A percentile compares a stretch with the other conserved stretches of the same genome.
Conservation (phyloP, 2,329 filamentous ascomycete genomes). For the Corinectria fuckeliana region DNA sequence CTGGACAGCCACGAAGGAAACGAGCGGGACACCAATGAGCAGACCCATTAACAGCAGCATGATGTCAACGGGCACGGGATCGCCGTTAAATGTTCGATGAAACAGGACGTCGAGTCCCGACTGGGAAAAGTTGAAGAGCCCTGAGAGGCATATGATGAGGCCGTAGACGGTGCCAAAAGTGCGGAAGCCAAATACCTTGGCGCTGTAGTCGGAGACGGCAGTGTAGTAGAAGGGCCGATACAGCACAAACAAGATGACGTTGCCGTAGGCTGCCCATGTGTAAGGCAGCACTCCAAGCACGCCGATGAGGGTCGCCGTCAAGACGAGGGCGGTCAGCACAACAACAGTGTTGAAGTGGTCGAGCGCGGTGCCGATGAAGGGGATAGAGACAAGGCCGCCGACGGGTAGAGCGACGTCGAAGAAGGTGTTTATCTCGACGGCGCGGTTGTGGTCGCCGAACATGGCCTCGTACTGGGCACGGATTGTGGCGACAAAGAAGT, state of each 20-base stretch:
- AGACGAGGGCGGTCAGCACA: slow-evolving; percentile 74
- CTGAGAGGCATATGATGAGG: slow-evolving; percentile 84
- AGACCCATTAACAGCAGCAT: slow-evolving; percentile 68
- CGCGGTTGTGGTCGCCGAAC: slow-evolving; percentile 65
- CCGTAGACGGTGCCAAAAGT: slow-evolving; percentile 97
- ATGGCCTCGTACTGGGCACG: slow-evolving; percentile 81
- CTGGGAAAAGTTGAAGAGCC: slow-evolving; percentile 84
- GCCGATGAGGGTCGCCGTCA: slow-evolving; percentile 76
- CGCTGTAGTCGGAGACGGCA: slow-evolving; percentile 85
- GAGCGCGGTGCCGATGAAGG: slow-evolving; percentile 82
- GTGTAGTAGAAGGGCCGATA: slow-evolving; percentile 93
- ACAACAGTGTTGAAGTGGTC: slow-evolving; percentile 77
- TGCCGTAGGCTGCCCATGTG: slow-evolving; percentile 74
- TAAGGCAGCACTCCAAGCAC: slow-evolving; percentile 76
- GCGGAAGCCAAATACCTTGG: slow-evolving; percentile 90
- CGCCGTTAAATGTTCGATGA: slow-evolving; percentile 71
- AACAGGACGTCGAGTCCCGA: slow-evolving; percentile 80
- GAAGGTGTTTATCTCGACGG: slow-evolving; percentile 77
- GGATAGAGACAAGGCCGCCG: slow-evolving; percentile 83
- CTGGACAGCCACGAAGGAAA: slow-evolving; percentile 66
- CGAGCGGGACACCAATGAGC: slow-evolving; percentile 68
- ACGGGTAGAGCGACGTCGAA: slow-evolving; percentile 82
- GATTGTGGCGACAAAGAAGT: slow-evolving; percentile 91
- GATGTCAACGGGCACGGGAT: slow-evolving; percentile 80
- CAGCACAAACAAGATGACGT: slow-evolving; percentile 80